Evolutionary conservation across 1,139 yeast genomes (phyloP), one percentile per base, ranked within the genome.

Genomic region (Yamadazyma atlantica): DNA sequence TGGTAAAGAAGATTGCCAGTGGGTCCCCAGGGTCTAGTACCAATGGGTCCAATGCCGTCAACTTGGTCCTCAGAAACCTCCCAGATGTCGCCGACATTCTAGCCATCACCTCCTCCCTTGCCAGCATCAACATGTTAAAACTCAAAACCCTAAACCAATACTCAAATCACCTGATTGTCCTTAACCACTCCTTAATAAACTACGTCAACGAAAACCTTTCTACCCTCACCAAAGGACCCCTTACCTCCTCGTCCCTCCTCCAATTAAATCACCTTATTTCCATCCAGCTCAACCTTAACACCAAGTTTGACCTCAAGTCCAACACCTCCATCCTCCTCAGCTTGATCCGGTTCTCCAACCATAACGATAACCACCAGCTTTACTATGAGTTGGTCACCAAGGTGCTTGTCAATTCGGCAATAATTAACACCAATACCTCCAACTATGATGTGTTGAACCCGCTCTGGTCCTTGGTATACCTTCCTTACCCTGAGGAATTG

Each of bases 301-400:
- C 51, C 41, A 66, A 59, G 28, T 66, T 62, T 38, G 70, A 65
- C 27, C 53, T 67, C 34, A 66, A 66, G 44, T 58, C 70, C 18
- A 59, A 69, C 3, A 63, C 61, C 3, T 41, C 83, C 38, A 84
- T 85, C 51, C 75, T 86, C 0, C 9, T 28, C 9, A 73, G 77
- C 11, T 61, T 86, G 40, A 49, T 84, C 31, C 73, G 75, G 45
- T 61, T 85, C 28, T 62, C 75, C 2, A 59, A 66, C 26, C 11
- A 24, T 3, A 41, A 42, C 28, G 33, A 33, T 12, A 43, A 45
- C 21, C 23, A 33, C 3, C 32, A 36, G 16, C 36, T 39, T 55
- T 31, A 67, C 75, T 6, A 55, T 78, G 17, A 59, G 71, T 9
- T 49, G 36, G 29, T 43, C 21, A 40, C 32, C 27, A 43, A 39